phyloP scores from a whole-genome alignment of 768 basidiomycete species.

The Lactarius sp. region DNA sequence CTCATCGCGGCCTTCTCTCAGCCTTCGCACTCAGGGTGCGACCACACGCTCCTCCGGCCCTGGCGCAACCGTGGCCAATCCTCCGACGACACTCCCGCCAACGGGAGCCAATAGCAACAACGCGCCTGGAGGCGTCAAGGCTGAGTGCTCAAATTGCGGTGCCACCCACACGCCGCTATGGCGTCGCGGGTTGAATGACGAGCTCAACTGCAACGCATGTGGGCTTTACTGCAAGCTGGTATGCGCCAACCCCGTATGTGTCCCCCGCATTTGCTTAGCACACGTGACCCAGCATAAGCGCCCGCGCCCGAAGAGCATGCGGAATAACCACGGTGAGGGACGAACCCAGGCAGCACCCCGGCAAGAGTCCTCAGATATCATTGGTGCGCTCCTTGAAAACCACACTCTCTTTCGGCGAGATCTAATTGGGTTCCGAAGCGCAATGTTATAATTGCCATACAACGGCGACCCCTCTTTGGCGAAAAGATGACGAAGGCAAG shows the following conservation, averaged over 20 bases:
- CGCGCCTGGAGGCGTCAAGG: slow-evolving; percentile 60
- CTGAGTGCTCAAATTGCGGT: slow-evolving; percentile 84
- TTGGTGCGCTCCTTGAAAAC: slow-evolving; percentile 42
- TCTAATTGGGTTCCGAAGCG: slow-evolving; percentile 34
- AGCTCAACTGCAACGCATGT: slow-evolving; percentile 86
- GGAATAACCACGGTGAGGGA: slow-evolving; percentile 68
- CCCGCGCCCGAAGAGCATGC: slow-evolving; percentile 84
- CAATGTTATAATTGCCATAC: slow-evolving; percentile 91
- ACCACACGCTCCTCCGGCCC: slow-evolving; percentile 54
- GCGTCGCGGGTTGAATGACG: slow-evolving; percentile 82
- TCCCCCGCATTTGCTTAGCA: slow-evolving; percentile 4
- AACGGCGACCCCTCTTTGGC: slow-evolving; percentile 83
- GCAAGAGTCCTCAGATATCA: slow-evolving; percentile 68
- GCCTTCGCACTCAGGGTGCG: slow-evolving; percentile 20
- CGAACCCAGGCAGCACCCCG: slow-evolving; percentile 60
- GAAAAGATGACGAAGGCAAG: slow-evolving; percentile 88
- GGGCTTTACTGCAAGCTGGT: slow-evolving; percentile 85
- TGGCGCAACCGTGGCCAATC: slow-evolving; percentile 44
- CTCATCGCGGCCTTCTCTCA: slow-evolving; percentile 14
- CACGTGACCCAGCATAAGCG: slow-evolving; percentile 62
- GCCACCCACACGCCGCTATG: slow-evolving; percentile 86
- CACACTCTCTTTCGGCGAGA: slow-evolving; percentile 1
- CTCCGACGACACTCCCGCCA: slow-evolving; percentile 25
- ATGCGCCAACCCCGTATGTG: slow-evolving; percentile 30
- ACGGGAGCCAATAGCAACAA: slow-evolving; percentile 32